Base-by-base conservation (phyloP, 1,139 yeast species). In the Kurtzmaniella quercitrusa region DNA sequence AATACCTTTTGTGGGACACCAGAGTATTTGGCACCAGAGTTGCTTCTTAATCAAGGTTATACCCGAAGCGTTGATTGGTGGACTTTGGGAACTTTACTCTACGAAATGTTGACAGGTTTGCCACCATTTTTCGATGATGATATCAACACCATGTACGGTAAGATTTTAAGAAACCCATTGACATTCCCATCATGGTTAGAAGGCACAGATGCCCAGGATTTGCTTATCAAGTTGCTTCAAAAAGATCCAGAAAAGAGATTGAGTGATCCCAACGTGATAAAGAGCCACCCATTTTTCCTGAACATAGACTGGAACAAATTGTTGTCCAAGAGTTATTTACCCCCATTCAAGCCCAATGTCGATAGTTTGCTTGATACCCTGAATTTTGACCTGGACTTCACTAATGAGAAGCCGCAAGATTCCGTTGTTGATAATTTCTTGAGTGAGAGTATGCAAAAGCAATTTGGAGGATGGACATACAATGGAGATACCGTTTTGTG, bases 391-490 rank as follows among this genome's bases (percentile, higher is more conserved):
- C 81, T 82, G 48, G 98, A 90, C 60, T 93, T 93, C 61, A 93
- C 98, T 9, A 84, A 76, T 57, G 98, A 93, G 57, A 82, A 85
- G 55, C 98, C 98, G 4, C 86, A 90, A 54, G 98, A 93, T 62
- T 86, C 96, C 47, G 98, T 93, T 11, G 97, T 91, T 21, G 96
- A 91, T 60, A 96, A 90, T 59, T 87, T 79, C 54, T 77, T 81
- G 65, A 87, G 89, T 62, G 96, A 87, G 56, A 81, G 91, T 53
- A 96, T 93, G 18, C 98, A 93, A 64, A 84, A 86, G 60, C 98
- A 93, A 66, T 93, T 93, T 73, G 98, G 96, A 41, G 98, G 98
- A 3, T 93, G 98, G 98, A 91, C 97, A 1, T 91, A 90, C 63
- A 89, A 88, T 45, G 96, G 93, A 10, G 81, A 77, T 45, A 63